These are phyloP conservation scores for Cicer judaicum DNA, from an alignment of 306 rosid genomes.

Conservation along the genomic window DNA sequence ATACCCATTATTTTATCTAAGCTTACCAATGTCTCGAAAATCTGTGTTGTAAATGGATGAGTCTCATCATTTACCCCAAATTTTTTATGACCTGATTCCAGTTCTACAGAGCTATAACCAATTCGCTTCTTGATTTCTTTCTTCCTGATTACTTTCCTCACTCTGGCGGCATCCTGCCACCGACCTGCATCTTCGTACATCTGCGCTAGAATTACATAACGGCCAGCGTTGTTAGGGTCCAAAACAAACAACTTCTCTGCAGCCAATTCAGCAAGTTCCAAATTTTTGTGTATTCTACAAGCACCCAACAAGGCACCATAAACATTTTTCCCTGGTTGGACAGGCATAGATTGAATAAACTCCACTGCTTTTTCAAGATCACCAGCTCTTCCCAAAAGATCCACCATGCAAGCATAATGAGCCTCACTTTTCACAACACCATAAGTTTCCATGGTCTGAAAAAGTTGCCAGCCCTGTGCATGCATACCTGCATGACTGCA, in stretches of 20 bases:
- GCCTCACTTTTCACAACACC: constrained; percentile 61
- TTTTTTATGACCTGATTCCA: constrained; percentile 55
- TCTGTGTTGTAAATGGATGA: constrained; percentile 53
- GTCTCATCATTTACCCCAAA: constrained; percentile 73
- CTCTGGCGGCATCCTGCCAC: constrained; percentile 76
- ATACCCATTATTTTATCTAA: constrained; percentile 54
- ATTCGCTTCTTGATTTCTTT: constrained; percentile 70
- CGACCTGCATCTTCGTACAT: constrained; percentile 76
- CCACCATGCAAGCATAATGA: constrained; percentile 85
- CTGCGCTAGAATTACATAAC: constrained; percentile 68
- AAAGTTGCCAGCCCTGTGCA: constrained; percentile 62
- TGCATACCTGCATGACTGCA: constrained; percentile 83
- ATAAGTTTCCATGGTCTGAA: constrained; percentile 60
- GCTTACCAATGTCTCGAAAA: constrained; percentile 60
- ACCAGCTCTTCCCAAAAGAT: constrained; percentile 83
- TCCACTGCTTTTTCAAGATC: constrained; percentile 61
- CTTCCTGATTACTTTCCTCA: constrained; percentile 68
- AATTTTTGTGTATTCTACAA: constrained; percentile 69
- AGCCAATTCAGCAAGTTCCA: constrained; percentile 68
- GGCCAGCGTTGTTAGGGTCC: constrained; percentile 68
- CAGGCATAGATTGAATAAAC: constrained; percentile 67
- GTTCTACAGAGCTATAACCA: constrained; percentile 76
- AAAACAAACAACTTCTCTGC: constrained; percentile 69
- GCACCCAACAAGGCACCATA: constrained; percentile 86
- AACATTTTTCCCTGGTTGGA: constrained; percentile 70